Evolutionary conservation across 768 basidiomycete species (phyloP).

Genomic region (Boletus rufocinnamomeus): DNA sequence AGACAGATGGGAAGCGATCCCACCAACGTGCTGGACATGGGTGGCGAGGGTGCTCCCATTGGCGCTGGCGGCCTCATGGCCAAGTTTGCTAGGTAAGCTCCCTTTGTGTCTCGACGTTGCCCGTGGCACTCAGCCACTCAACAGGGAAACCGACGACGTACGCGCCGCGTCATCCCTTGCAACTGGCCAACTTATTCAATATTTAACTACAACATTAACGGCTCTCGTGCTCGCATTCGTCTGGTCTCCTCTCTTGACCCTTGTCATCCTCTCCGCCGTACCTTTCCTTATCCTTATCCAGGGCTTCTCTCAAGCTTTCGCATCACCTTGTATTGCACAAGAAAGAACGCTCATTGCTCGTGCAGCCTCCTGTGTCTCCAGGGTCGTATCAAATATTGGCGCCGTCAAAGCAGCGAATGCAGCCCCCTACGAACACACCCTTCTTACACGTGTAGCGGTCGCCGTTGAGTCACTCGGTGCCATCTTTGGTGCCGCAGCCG

Average conservation of each 20-base stretch:
- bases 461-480: slow-evolving; percentile 56
- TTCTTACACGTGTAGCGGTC: slow-evolving; percentile 44
- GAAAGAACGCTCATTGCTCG: slow-evolving; percentile 69
- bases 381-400: slow-evolving; percentile 71
- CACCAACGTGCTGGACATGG: slow-evolving; percentile 36
- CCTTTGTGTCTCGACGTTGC: not conserved
- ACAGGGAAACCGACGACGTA: slow-evolving; percentile 93
- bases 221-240: slow-evolving; percentile 81
- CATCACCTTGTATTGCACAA: slow-evolving; percentile 61
- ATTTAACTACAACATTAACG: slow-evolving; percentile 75
- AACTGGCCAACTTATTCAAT: slow-evolving; percentile 75
- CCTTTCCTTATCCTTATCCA: slow-evolving; percentile 81
- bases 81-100: slow-evolving; percentile 75
- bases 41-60: slow-evolving; percentile 50
- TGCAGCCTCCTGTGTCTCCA: slow-evolving; percentile 81
- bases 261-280: slow-evolving; percentile 89
- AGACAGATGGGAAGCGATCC: slow-evolving; percentile 63
- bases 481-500: slow-evolving; percentile 76
- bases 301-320: slow-evolving; percentile 67
- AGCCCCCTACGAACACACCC: slow-evolving; percentile 51
- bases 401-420: slow-evolving; percentile 97
- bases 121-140: slow-evolving; percentile 9
- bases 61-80: slow-evolving; percentile 93
- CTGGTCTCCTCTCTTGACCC: slow-evolving; percentile 79
- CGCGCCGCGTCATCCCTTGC: slow-evolving; percentile 82